Conservation (phyloP, 176 grass and related monocot genomes). For the Thalia dealbata region DNA sequence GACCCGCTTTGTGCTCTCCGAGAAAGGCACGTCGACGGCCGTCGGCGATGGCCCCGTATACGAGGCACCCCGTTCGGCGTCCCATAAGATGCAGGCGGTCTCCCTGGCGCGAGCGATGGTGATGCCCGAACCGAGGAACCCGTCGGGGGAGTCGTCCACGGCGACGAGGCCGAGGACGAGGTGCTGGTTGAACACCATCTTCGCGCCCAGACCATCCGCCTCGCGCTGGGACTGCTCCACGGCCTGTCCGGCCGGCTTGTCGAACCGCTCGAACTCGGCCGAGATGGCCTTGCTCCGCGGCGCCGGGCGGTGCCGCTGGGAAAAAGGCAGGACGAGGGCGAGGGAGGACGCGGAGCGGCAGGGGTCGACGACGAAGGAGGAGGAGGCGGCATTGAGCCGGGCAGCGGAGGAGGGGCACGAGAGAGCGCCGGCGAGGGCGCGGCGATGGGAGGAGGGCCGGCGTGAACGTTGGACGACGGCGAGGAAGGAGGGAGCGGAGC, state of each 20-base stretch:
- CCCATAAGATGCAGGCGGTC: constrained; percentile 38
- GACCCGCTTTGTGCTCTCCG: constrained; percentile 42
- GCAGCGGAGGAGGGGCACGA: constrained; percentile 27
- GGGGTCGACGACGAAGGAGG: not conserved
- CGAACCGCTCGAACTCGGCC: constrained; percentile 87
- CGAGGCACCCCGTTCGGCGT: not conserved
- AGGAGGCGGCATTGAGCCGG: constrained; percentile 6
- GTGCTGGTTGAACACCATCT: constrained; percentile 66
- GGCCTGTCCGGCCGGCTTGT: constrained; percentile 64
- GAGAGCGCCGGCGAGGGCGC: constrained; percentile 26
- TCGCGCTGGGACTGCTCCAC: constrained; percentile 77
- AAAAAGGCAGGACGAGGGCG: not conserved
- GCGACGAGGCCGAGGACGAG: constrained; percentile 79
- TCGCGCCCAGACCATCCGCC: constrained; percentile 51
- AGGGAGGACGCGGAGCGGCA: constrained; percentile 1
- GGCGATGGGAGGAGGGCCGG: constrained; percentile 10
- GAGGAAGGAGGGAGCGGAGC: constrained; percentile 17
- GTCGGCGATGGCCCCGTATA: not conserved
- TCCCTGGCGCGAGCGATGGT: constrained; percentile 65
- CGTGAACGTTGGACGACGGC: constrained; percentile 13
- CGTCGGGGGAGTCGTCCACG: constrained; percentile 49
- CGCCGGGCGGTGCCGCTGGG: not conserved
- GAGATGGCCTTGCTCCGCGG: constrained; percentile 6
- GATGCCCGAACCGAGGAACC: constrained; percentile 71
- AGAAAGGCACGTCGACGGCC: constrained; percentile 66